Percentiles rank a stretch among this genome's conserved stretches.
These are phyloP conservation scores for Pseudogymnoascus sp. DNA, from an alignment of 2,329 filamentous ascomycete genomes.

Conservation along the genomic window DNA sequence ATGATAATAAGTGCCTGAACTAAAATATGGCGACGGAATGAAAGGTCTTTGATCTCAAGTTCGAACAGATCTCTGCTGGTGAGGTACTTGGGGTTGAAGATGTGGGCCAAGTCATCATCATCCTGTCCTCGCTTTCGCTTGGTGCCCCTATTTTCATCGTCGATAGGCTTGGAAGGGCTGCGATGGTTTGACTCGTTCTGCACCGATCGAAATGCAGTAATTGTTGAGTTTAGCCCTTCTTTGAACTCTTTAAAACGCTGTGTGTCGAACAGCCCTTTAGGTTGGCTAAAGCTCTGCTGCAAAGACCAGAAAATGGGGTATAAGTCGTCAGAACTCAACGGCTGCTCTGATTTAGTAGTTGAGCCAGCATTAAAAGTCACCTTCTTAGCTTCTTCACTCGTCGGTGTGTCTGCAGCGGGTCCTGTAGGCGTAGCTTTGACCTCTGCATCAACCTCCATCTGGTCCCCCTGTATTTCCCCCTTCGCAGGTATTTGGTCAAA, in stretches of 20 bases:
- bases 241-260: conserved; percentile 61
- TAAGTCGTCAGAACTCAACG: conserved; percentile 60
- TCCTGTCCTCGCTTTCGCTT: conserved; percentile 66
- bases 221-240: conserved; percentile 52
- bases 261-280: conserved; percentile 70
- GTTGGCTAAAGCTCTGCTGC: conserved; percentile 86
- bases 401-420: conserved; percentile 19
- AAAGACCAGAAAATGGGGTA: conserved; percentile 94
- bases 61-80: conserved; percentile 97
- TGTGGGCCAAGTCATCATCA: conserved; percentile 57
- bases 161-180: conserved; percentile 43
- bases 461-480: conserved; percentile 35
- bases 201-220: conserved; percentile 69
- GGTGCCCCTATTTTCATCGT: conserved; percentile 55
- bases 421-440: conserved; percentile 25
- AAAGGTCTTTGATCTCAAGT: conserved; percentile 90
- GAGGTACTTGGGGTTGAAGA: conserved; percentile 95
- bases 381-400: conserved; percentile 33
- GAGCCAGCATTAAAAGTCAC: conserved; percentile 40
- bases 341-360: conserved; percentile 36
- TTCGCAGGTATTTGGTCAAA: conserved; percentile 55
- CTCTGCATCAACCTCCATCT: conserved; percentile 61
- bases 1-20: conserved; percentile 92
- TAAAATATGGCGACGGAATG: conserved; percentile 87
- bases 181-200: conserved; percentile 40